phyloP scores from a whole-genome alignment of 495 filamentous ascomycete genomes.

The Podospora pseudopauciseta region DNA sequence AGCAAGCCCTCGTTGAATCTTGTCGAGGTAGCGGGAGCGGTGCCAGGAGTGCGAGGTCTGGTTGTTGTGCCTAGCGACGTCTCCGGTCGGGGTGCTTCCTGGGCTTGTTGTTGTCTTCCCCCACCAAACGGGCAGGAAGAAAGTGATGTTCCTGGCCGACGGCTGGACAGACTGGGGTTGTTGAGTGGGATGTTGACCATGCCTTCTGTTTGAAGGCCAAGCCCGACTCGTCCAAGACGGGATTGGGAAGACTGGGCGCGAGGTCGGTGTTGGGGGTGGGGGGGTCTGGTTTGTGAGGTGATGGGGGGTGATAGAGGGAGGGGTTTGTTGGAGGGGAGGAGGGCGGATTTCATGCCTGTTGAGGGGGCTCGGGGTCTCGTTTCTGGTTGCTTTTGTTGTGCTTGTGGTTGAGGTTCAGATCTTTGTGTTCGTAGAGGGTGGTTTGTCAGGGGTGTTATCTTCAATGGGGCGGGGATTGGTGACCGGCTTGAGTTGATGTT shows the following conservation, averaged over 20 bases:
- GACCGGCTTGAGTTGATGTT: slow-evolving; percentile 1
- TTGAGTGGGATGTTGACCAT: neutral
- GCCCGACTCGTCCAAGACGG: neutral
- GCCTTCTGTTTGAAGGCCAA: neutral
- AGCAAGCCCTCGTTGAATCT: slow-evolving; percentile 2
- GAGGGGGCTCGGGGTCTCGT: neutral
- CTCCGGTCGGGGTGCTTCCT: neutral
- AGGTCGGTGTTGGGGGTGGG: neutral
- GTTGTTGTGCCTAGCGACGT: too few relatives aligned
- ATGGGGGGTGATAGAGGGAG: neutral
- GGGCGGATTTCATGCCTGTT: neutral
- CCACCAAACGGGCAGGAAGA: neutral
- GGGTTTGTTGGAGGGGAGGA: neutral
- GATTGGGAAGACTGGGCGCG: neutral
- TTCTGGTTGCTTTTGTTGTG: neutral
- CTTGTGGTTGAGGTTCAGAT: neutral
- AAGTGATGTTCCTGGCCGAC: neutral
- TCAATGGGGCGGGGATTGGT: neutral
- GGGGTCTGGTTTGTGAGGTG: neutral
- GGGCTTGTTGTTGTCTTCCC: neutral
- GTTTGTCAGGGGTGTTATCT: neutral
- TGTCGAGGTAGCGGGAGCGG: neutral
- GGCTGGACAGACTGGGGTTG: neutral
- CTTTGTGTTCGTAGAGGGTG: neutral
- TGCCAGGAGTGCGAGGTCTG: neutral